A percentile compares a stretch with the other conserved stretches of the same genome.
These are phyloP conservation scores for Diaporthe helianthi DNA, from an alignment of 2,329 filamentous ascomycete genomes.

Conservation along the genomic window DNA sequence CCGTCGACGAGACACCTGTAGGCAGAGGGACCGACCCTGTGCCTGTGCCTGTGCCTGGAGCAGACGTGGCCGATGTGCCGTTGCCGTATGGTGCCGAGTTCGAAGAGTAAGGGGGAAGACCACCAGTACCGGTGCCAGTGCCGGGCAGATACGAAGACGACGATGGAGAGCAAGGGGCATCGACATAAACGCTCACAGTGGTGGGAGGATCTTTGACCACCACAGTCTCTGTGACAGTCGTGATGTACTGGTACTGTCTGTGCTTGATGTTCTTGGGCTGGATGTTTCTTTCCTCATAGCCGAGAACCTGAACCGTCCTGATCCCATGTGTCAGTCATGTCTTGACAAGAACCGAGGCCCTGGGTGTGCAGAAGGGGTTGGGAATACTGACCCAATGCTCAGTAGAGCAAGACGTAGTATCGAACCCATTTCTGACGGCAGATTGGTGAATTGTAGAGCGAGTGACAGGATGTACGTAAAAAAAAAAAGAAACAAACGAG, in stretches of 20 bases:
- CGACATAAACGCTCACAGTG: conserved; percentile 29
- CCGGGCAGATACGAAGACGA: conserved; percentile 4
- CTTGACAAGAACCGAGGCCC: neutral
- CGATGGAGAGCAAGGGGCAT: conserved; percentile 7
- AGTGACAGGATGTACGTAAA: conserved; percentile 3
- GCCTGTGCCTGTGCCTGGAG: conserved; percentile 26
- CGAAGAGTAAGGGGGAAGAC: conserved; percentile 7
- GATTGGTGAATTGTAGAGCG: neutral
- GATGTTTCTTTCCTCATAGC: conserved; percentile 17
- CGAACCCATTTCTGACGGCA: conserved; percentile 13
- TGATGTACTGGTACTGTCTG: conserved; percentile 28
- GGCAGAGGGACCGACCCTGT: conserved; percentile 24
- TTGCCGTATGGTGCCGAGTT: conserved; percentile 29
- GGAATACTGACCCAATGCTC: conserved; percentile 24
- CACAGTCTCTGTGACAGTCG: conserved; percentile 30
- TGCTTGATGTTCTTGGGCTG: conserved; percentile 23
- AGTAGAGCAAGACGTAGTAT: conserved; percentile 26
- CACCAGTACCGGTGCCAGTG: conserved; percentile 22
- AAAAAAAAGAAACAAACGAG: conserved; percentile 21
- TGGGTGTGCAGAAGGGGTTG: neutral
- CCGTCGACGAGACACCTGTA: conserved; percentile 23
- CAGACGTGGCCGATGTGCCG: conserved; percentile 17
- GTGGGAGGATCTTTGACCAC: conserved; percentile 20
- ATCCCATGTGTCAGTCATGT: conserved; percentile 31
- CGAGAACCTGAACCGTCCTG: conserved; percentile 30